phyloP scores from a whole-genome alignment of 2,329 filamentous ascomycete species.

The Beauveria sp. region DNA sequence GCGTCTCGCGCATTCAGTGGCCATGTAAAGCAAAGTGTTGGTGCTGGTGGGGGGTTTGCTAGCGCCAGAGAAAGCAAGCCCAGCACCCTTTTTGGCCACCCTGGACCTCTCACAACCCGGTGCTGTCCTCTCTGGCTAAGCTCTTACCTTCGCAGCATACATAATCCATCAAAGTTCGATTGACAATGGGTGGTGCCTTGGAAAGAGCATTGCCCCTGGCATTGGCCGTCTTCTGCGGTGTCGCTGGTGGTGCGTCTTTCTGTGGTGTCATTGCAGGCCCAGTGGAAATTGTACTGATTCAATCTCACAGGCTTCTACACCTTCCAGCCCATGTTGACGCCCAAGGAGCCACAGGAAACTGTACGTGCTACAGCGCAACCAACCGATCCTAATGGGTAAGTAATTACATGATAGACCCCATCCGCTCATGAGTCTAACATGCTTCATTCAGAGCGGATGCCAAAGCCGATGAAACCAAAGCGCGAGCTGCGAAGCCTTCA shows the following conservation, averaged over 20 bases:
- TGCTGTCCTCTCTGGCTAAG: background rate
- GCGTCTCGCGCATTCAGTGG: background rate
- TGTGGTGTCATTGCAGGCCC: background rate
- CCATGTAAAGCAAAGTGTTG: background rate
- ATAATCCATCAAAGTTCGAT: background rate
- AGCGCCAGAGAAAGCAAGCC: background rate
- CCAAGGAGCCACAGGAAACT: background rate
- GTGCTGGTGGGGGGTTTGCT: background rate
- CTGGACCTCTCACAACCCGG: background rate
- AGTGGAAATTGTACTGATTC: background rate
- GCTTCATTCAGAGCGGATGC: background rate
- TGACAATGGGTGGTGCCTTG: constrained; percentile 21
- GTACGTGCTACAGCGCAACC: too few species aligned
- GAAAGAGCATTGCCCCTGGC: constrained; percentile 28
- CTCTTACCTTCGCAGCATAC: background rate
- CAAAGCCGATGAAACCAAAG: background rate
- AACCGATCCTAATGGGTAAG: background rate
- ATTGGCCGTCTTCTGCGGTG: constrained; percentile 29
- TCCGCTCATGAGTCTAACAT: background rate
- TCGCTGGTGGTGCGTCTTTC: constrained; percentile 26
- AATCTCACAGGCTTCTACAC: constrained; percentile 27
- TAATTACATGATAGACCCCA: background rate
- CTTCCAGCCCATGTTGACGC: constrained; percentile 27
- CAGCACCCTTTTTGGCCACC: background rate
- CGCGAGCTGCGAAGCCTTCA: background rate